Conservation (phyloP, 345 rosid genomes). For the Populus ilicifolia region DNA sequence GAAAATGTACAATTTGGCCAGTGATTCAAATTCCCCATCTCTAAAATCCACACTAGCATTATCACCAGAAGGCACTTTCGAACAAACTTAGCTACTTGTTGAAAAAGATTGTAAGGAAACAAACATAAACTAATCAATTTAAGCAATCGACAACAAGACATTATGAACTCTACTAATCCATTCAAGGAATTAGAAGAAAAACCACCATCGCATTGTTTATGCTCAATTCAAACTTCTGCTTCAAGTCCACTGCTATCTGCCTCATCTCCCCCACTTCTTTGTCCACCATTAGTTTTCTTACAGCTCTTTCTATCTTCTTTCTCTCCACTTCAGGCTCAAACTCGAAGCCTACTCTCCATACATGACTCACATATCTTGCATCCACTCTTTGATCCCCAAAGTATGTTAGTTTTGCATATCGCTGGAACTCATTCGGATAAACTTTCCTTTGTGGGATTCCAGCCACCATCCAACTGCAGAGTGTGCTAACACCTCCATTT, state of each 20-base stretch:
- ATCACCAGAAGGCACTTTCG: no score
- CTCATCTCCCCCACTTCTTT: slow-evolving; percentile 17
- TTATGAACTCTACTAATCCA: slow-evolving; percentile 20
- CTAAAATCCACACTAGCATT: no score
- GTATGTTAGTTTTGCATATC: slow-evolving; percentile 16
- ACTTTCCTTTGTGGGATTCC: slow-evolving; percentile 30
- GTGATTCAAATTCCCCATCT: no score
- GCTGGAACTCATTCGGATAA: slow-evolving; percentile 25
- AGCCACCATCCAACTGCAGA: slow-evolving; percentile 27
- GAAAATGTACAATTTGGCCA: no score
- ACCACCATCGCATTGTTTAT: slow-evolving; percentile 8
- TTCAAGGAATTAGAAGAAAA: slow-evolving; percentile 18
- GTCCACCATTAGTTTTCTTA: slow-evolving; percentile 22
- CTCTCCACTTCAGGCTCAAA: slow-evolving; percentile 12
- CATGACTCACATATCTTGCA: slow-evolving; percentile 13
- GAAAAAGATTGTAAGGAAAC: no score
- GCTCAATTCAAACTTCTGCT: slow-evolving; percentile 12
- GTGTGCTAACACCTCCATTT: slow-evolving; percentile 26
- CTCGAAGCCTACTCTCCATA: slow-evolving; percentile 22
- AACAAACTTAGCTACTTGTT: no score
- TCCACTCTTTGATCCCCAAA: slow-evolving; percentile 22
- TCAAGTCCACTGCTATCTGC: slow-evolving; percentile 16
- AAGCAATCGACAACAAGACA: background rate
- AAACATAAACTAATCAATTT: no score
- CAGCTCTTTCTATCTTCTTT: slow-evolving; percentile 14